Percentiles rank a stretch among this genome's conserved stretches.
These are phyloP conservation scores for Entomophthora muscae DNA, from an alignment of 371 early-diverging fungal species.

Conservation along the genomic window DNA sequence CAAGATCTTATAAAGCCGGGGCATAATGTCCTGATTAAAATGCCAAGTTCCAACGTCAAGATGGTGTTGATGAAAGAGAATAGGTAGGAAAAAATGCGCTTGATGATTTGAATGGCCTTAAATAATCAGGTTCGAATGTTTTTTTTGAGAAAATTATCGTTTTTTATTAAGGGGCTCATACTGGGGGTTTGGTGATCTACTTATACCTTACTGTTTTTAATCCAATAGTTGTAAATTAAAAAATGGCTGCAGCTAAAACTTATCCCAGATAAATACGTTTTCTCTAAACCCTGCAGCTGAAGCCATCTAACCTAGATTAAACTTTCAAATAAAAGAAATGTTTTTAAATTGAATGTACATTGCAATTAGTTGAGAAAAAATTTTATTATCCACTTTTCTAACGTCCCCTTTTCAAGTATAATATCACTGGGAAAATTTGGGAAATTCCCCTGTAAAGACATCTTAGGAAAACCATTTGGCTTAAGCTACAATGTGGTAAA, in stretches of 20 bases:
- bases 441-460: constrained; percentile 44
- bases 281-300: neutral
- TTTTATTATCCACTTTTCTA: neutral
- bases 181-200: neutral
- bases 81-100: neutral
- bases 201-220: neutral
- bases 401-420: constrained; percentile 16
- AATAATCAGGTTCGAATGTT: neutral
- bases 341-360: neutral
- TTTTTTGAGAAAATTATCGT: neutral
- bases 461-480: constrained; percentile 71
- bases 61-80: neutral
- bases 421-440: constrained; percentile 89
- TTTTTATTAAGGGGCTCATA: neutral
- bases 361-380: neutral
- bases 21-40: neutral
- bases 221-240: neutral
- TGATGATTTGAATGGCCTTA: neutral
- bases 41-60: neutral
- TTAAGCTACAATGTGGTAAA: constrained; percentile 61
- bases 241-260: neutral
- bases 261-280: neutral
- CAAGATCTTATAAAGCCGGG: neutral
- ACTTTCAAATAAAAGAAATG: neutral
- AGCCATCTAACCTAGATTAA: neutral